A percentile compares a stretch with the other conserved stretches of the same genome.
These are phyloP conservation scores for Wallacemonas collosoma DNA, from an alignment of 208 protist species.

Conservation along the genomic window DNA sequence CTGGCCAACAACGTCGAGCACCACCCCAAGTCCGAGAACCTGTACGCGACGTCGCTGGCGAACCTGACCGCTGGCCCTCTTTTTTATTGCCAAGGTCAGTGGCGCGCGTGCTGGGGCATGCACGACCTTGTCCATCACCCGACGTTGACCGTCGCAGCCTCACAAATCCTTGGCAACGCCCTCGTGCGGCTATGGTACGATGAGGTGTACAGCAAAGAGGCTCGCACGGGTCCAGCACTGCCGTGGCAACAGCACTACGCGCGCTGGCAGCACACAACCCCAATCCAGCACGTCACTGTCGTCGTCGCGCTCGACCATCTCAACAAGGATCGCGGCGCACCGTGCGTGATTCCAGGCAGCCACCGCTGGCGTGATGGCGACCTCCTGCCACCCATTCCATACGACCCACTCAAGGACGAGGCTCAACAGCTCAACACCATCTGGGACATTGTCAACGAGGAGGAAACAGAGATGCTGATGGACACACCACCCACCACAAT, in stretches of 20 bases:
- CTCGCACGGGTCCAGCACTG: conserved; percentile 66
- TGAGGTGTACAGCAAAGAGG: conserved; percentile 81
- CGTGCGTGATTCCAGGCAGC: conserved; percentile 80
- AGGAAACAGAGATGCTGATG: conserved; percentile 80
- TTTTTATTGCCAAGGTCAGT: conserved; percentile 87
- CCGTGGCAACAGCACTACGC: conserved; percentile 88
- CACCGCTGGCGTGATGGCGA: conserved; percentile 81
- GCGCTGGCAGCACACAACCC: conserved; percentile 76
- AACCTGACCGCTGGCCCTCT: conserved; percentile 74
- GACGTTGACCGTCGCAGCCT: conserved; percentile 77
- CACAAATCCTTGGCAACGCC: conserved; percentile 75
- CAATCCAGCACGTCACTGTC: conserved; percentile 74
- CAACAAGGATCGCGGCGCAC: conserved; percentile 83
- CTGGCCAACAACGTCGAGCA: conserved; percentile 87
- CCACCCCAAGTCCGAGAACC: conserved; percentile 75
- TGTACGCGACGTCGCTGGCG: conserved; percentile 82
- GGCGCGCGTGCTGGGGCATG: conserved; percentile 81
- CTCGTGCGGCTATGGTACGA: conserved; percentile 87
- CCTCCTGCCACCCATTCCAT: conserved; percentile 68
- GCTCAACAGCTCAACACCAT: conserved; percentile 83
- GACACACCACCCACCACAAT: conserved; percentile 80
- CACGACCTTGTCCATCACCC: conserved; percentile 87
- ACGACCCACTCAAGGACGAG: conserved; percentile 68
- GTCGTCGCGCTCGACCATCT: conserved; percentile 80
- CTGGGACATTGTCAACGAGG: conserved; percentile 76